Base-by-base conservation (phyloP, 2,329 filamentous ascomycete species). In the Verticillium nonalfalfae region DNA sequence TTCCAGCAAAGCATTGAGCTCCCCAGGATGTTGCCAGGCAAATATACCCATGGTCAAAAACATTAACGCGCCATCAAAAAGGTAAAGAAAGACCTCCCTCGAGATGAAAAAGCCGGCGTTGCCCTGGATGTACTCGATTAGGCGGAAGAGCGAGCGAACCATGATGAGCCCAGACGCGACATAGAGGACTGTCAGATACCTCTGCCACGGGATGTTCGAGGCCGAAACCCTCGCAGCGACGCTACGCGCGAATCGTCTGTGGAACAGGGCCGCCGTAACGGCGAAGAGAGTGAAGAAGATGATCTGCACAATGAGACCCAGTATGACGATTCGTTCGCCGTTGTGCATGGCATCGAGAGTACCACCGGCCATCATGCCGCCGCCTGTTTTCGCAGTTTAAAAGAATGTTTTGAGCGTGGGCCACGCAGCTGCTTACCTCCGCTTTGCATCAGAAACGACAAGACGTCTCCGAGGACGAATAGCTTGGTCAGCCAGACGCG, bases 241-340 rank as follows among this genome's bases (percentile, higher is more conserved):
- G 11, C 11, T 21, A 33, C 21, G 13, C 3, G 21, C n/a, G n/a
- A 63, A 26, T 31, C 61, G 58, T 4, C 34, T 38, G 40, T 83
- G 77, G 67, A 82, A 82, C 0, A 78, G 62, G 2, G 73, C 63
- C 0, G 78, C 74, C 0, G 76, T 73, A 1, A 77, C 56, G 26
- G 82, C 69, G 65, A 85, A 85, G 33, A 82, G 71, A 7, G 71
- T 71, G 61, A 85, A 84, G 59, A 81, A 75, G 11, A 80, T 35
- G 7, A 85, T 72, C 65, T 86, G 83, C 7, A 84, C 66, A n/a
- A 78, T 68, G 4, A 86, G 69, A 4, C 82, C 82, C 1, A 65
- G 75, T 13, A 84, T 68, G 9, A 84, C 76, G 39, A 84, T 69
- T 10, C 75, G 73, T 59, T 78, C 68, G n/a, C 78, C 78, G 0